Conservation (phyloP, 805 yeast genomes). For the Nakazawaea ishiwadae region DNA sequence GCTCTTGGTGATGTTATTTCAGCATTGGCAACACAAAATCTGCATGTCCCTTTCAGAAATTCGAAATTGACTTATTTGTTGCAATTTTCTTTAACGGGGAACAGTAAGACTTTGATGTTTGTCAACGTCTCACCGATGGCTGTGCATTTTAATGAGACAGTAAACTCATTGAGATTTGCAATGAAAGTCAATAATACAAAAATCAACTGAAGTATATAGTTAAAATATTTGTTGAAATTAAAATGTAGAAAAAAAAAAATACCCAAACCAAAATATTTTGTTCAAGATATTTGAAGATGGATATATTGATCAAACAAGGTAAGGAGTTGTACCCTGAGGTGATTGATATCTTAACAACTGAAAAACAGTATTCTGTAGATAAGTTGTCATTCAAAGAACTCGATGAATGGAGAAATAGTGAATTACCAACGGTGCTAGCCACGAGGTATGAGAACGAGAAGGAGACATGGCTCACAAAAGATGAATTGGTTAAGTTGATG, state of each 20-base stretch:
- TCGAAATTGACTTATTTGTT: slow-evolving; percentile 77
- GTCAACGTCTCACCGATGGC: slow-evolving; percentile 75
- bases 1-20: slow-evolving; percentile 86
- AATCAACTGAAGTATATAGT: slow-evolving; percentile 13
- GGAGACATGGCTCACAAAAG: slow-evolving; percentile 28
- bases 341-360: not conserved
- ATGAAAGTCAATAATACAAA: slow-evolving; percentile 67
- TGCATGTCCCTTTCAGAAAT: slow-evolving; percentile 64
- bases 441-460: slow-evolving; percentile 18
- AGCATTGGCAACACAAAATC: slow-evolving; percentile 42
- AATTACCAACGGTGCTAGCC: slow-evolving; percentile 26
- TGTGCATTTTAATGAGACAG: slow-evolving; percentile 65
- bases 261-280: too few species aligned
- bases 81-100: slow-evolving; percentile 79
- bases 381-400: slow-evolving; percentile 27
- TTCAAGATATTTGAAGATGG: not conserved
- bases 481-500: slow-evolving; percentile 36
- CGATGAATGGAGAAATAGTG: slow-evolving; percentile 31
- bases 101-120: slow-evolving; percentile 89
- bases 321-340: not conserved
- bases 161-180: slow-evolving; percentile 87
- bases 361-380: slow-evolving; percentile 15
- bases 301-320: slow-evolving; percentile 1
- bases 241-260: not conserved
- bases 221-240: slow-evolving; percentile 3